These are phyloP conservation scores for Mucor plumbeus DNA, from an alignment of 371 early-diverging fungal species.

Conservation along the genomic window DNA sequence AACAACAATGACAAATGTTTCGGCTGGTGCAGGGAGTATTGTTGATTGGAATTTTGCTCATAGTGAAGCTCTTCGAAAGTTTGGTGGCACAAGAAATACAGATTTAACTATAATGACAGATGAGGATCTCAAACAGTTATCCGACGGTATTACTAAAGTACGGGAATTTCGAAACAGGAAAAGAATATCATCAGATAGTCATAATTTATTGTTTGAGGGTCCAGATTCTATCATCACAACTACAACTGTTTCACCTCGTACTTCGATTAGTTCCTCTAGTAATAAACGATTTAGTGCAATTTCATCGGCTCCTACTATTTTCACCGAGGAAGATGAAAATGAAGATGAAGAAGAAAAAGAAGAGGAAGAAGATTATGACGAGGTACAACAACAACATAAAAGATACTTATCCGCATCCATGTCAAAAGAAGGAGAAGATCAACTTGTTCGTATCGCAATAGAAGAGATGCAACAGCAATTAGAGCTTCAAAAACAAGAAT, in stretches of 20 bases:
- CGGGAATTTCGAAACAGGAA: slow-evolving; percentile 48
- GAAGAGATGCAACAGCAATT: slow-evolving; percentile 57
- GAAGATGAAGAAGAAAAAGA: neutral
- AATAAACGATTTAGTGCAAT: slow-evolving; percentile 23
- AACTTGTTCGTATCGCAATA: slow-evolving; percentile 23
- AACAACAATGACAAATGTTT: neutral
- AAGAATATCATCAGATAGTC: slow-evolving; percentile 47
- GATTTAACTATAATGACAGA: slow-evolving; percentile 49
- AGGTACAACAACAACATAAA: neutral
- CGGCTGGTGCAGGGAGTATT: slow-evolving; percentile 32
- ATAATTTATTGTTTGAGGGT: slow-evolving; percentile 38
- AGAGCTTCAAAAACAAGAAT: slow-evolving; percentile 55
- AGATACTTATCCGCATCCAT: neutral
- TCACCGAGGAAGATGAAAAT: slow-evolving; percentile 20
- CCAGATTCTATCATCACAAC: slow-evolving; percentile 13
- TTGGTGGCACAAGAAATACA: slow-evolving; percentile 43
- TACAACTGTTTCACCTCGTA: slow-evolving; percentile 25
- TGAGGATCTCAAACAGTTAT: slow-evolving; percentile 59
- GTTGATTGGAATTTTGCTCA: slow-evolving; percentile 82
- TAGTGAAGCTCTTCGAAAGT: slow-evolving; percentile 65
- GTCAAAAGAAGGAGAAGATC: slow-evolving; percentile 28
- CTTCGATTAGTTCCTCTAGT: slow-evolving; percentile 29
- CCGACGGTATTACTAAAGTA: slow-evolving; percentile 58
- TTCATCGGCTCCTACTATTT: slow-evolving; percentile 16
- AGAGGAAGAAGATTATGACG: neutral